A percentile compares a stretch with the other conserved stretches of the same genome.
These are phyloP conservation scores for Haematococcus sp. DNA, from an alignment of 139 green algal genomes.

Conservation along the genomic window DNA sequence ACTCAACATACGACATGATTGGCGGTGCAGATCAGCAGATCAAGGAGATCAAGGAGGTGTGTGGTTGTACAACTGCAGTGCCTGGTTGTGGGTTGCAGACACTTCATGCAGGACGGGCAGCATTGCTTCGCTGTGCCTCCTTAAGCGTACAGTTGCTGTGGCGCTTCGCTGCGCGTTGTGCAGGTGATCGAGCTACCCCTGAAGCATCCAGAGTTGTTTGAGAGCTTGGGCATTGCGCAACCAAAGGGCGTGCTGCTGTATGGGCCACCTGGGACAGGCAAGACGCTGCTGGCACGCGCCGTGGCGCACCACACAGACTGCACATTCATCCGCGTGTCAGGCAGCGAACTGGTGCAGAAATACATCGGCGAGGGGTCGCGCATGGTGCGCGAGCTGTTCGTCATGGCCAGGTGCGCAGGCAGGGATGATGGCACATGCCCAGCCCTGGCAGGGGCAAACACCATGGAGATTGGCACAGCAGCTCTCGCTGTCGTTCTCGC, in stretches of 20 bases:
- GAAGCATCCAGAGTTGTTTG: slow-evolving; percentile 99
- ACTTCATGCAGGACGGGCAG: not conserved
- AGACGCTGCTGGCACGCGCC: slow-evolving; percentile 85
- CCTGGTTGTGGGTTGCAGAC: not conserved
- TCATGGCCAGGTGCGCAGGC: slow-evolving; percentile 89
- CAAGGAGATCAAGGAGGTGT: slow-evolving; percentile 99
- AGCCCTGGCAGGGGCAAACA: not conserved
- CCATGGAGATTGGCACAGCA: no score
- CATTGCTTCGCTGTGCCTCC: no score
- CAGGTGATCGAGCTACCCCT: slow-evolving; percentile 98
- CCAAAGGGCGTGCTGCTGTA: slow-evolving; percentile 97
- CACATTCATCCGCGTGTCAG: slow-evolving; percentile 98
- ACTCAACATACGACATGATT: slow-evolving; percentile 99
- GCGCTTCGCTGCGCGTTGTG: not conserved
- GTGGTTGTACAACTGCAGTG: not conserved
- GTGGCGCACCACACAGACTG: slow-evolving; percentile 99
- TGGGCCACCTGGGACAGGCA: slow-evolving; percentile 85
- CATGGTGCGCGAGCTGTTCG: slow-evolving; percentile 99
- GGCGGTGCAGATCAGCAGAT: slow-evolving; percentile 98
- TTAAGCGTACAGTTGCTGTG: no score
- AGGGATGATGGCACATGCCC: not conserved
- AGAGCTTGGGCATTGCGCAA: slow-evolving; percentile 96
- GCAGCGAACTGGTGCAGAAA: slow-evolving; percentile 98
- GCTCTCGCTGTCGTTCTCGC: no score
- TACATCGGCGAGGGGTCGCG: slow-evolving; percentile 99